phyloP scores from a whole-genome alignment of 352 stramenopile genomes.

The Sclerospora graminicola region DNA sequence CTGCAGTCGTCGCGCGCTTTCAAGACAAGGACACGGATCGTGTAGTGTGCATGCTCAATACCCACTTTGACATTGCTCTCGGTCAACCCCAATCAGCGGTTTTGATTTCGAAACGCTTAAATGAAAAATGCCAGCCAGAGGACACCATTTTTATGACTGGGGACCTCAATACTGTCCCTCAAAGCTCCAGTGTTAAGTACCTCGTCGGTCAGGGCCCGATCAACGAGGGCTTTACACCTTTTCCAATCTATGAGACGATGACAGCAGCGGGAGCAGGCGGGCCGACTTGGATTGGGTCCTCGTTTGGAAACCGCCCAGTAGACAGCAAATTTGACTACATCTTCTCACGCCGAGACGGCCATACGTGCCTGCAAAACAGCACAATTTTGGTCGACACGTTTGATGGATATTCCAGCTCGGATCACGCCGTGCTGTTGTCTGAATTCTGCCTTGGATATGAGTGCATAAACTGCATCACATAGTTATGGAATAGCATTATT shows the following conservation, averaged over 20 bases:
- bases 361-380: constrained; percentile 31
- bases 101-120: constrained; percentile 37
- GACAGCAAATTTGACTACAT: constrained; percentile 63
- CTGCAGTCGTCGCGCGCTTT: constrained; percentile 48
- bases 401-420: constrained; percentile 41
- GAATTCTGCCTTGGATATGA: constrained; percentile 44
- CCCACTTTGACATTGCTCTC: constrained; percentile 52
- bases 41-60: constrained; percentile 66
- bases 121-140: constrained; percentile 22
- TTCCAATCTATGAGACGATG: constrained; percentile 57
- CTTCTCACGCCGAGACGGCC: constrained; percentile 33
- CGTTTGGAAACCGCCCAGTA: constrained; percentile 22
- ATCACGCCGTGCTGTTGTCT: constrained; percentile 50
- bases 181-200: constrained; percentile 31
- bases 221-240: constrained; percentile 20
- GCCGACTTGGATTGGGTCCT: constrained; percentile 51
- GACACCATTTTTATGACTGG: constrained; percentile 60
- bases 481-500: no score
- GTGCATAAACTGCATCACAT: constrained; percentile 23
- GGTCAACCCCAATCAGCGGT: constrained; percentile 45
- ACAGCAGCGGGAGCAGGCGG: constrained; percentile 27
- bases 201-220: constrained; percentile 19
- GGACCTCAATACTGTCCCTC: constrained; percentile 46
- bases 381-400: constrained; percentile 39
- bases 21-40: constrained; percentile 14